A percentile compares a stretch with the other conserved stretches of the same genome.
These are phyloP conservation scores for Lineolata rhizophorae DNA, from an alignment of 495 filamentous ascomycete species.

Conservation along the genomic window DNA sequence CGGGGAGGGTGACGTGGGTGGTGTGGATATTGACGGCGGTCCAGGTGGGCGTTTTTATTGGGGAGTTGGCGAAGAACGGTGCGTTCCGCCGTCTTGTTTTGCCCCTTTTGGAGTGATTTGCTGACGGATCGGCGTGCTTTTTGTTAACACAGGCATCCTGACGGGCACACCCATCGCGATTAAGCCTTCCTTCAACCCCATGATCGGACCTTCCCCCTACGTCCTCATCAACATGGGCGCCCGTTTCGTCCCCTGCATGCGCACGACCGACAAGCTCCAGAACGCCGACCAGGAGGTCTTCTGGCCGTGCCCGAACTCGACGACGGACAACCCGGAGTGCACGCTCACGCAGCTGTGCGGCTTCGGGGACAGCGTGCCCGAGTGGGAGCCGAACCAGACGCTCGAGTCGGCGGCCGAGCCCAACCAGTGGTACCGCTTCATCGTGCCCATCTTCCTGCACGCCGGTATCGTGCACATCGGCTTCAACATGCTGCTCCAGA, in stretches of 20 bases:
- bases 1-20: conserved; percentile 51
- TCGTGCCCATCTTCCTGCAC: conserved; percentile 86
- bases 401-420: conserved; percentile 27
- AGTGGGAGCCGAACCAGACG: conserved; percentile 40
- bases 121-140: conserved; percentile 20
- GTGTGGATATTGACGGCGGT: conserved; percentile 59
- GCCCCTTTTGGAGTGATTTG: conserved; percentile 13
- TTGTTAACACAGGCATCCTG: conserved; percentile 29
- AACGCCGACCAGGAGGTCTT: conserved; percentile 17
- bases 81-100: conserved; percentile 13
- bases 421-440: conserved; percentile 94
- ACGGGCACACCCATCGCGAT: conserved; percentile 67
- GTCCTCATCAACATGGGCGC: conserved; percentile 94
- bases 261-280: conserved; percentile 29
- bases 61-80: conserved; percentile 67
- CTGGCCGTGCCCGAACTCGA: conserved; percentile 65
- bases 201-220: conserved; percentile 84
- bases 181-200: conserved; percentile 73
- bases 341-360: conserved; percentile 61
- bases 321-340: conserved; percentile 34
- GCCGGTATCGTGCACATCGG: conserved; percentile 82
- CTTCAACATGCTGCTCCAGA: conserved; percentile 82
- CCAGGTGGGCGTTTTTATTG: conserved; percentile 77
- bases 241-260: conserved; percentile 87
- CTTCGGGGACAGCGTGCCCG: conserved; percentile 49